A percentile compares a stretch with the other conserved stretches of the same genome.
Evolutionary conservation across 2,329 filamentous ascomycete genomes (phyloP).

Genomic region (Trichoderma simmonsii): DNA sequence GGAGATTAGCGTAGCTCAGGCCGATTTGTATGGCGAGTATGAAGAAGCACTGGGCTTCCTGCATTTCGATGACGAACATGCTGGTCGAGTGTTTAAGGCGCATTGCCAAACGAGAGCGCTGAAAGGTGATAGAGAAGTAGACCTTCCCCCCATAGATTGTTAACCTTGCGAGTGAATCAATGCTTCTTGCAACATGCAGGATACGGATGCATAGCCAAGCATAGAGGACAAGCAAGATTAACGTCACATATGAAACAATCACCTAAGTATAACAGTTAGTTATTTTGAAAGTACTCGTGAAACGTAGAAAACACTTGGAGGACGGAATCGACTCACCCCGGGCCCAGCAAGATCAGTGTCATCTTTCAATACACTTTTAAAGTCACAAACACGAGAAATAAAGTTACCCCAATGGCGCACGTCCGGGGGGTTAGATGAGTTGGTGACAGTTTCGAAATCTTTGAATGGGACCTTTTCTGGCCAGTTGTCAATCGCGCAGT

Average conservation of each 20-base stretch:
- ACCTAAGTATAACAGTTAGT: neutral
- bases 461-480: neutral
- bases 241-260: neutral
- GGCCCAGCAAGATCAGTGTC: constrained; percentile 6
- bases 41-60: constrained; percentile 18
- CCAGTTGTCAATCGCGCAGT: neutral
- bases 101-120: neutral
- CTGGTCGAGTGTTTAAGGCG: neutral
- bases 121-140: neutral
- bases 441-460: neutral
- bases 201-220: neutral
- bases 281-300: neutral
- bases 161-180: neutral
- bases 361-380: neutral
- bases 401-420: neutral
- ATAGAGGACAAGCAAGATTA: neutral
- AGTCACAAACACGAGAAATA: neutral
- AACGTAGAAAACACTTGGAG: neutral
- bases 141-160: neutral
- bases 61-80: constrained; percentile 1
- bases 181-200: neutral
- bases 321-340: neutral
- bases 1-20: neutral
- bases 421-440: neutral
- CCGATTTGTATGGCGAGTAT: constrained; percentile 4